phyloP scores from a whole-genome alignment of 2,329 filamentous ascomycete species.

The Huntiella abstrusa region DNA sequence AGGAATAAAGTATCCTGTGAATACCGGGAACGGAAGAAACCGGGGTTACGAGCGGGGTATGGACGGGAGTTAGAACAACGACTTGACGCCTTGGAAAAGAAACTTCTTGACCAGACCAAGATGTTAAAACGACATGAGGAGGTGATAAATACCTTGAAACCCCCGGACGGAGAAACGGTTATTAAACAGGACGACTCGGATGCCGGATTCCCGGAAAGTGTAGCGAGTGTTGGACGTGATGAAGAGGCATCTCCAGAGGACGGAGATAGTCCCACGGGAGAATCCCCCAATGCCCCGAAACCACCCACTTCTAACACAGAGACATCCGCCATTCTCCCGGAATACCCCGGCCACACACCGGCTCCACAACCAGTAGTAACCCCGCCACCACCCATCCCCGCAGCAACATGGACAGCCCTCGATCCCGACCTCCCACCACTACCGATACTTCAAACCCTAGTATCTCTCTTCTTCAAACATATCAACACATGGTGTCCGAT shows the following conservation, averaged over 20 bases:
- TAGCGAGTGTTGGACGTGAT: neutral
- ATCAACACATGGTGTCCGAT: slow-evolving; percentile 79
- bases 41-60: slow-evolving; percentile 46
- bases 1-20: slow-evolving; percentile 45
- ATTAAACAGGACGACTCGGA: too few relatives aligned
- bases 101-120: slow-evolving; percentile 45
- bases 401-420: neutral
- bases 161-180: too few relatives aligned
- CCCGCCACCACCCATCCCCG: neutral
- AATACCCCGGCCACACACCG: slow-evolving; percentile 7
- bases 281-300: neutral
- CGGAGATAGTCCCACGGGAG: neutral
- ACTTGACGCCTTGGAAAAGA: slow-evolving; percentile 49
- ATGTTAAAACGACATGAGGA: slow-evolving; percentile 41
- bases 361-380: neutral
- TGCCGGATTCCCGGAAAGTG: neutral
- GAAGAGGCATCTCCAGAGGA: neutral
- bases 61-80: slow-evolving; percentile 56
- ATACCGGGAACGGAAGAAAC: slow-evolving; percentile 51
- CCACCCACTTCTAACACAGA: neutral
- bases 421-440: slow-evolving; percentile 58
- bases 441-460: slow-evolving; percentile 51
- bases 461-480: slow-evolving; percentile 62
- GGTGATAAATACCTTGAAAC: neutral
- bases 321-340: slow-evolving; percentile 1